Evolutionary conservation across 768 basidiomycete species (phyloP), one percentile per base, ranked within the genome.

Genomic region (Gloeopeniophorella convolvens): DNA sequence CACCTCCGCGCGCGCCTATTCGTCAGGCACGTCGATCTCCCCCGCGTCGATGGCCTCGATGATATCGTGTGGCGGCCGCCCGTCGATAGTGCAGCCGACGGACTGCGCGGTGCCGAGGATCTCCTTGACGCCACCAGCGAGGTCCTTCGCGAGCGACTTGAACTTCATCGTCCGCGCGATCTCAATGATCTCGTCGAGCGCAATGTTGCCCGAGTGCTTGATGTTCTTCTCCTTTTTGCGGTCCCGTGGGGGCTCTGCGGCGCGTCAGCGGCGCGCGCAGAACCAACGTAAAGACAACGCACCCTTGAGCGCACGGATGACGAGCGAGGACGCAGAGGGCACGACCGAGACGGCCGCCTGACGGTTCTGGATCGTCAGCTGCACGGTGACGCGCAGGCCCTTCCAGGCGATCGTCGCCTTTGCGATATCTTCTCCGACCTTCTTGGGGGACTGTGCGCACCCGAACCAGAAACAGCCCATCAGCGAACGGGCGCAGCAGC

Each of bases 171-270:
- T 95, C 68, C 96, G 88, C 59, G 95, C 94, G 68, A 97, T 94
- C 59, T 92, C 85, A 66, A 89, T 70, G 65, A 99, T 92, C 69
- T 96, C 91, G 64, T 95, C 92, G 49, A 97, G 76, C 49, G 92
- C 65, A 59, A 99, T 78, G 76, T 97, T 98, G 54, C 96, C 96
- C 56, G 72, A 71, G 79, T 98, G 96, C 72, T 97, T 97, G 76
- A 99, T 96, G 80, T 98, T 99, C 80, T 99, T 99, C 81, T 99
- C 95, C 83, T 99, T 99, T 74, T 99, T 99, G 59, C 96, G 86
- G 75, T 99, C 96, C 64, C 96, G 91, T 61, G 93, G 92, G 58
- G 96, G 93, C 77, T 98, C 95, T 95, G 67, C 23, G 40, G 8
- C 23, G 45, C 30, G 7, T 6, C 18, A 53, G 16, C n/a, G n/a